phyloP scores from a whole-genome alignment of 345 rosid species.

The Lenwebbia sp. region DNA sequence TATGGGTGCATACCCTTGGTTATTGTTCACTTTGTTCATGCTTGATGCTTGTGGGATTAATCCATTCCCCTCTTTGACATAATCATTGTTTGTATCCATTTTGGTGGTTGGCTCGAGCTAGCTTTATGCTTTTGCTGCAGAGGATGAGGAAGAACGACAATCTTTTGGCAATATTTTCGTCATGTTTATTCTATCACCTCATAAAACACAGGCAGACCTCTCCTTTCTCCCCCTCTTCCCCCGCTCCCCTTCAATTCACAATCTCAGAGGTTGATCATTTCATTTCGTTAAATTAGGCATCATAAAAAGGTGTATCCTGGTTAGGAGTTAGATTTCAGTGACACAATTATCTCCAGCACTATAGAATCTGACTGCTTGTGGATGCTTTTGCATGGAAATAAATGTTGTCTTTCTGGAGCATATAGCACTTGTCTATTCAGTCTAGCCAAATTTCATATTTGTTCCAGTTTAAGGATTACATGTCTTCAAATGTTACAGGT shows the following conservation, averaged over 20 bases:
- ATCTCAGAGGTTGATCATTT: neutral
- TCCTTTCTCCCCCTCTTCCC: neutral
- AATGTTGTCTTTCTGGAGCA: neutral
- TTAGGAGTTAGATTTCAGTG: neutral
- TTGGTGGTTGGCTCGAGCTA: neutral
- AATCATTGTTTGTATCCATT: neutral
- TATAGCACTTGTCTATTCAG: neutral
- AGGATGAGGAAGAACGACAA: neutral
- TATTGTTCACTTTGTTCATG: neutral
- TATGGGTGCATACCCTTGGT: neutral
- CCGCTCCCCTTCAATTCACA: neutral
- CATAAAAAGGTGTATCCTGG: neutral
- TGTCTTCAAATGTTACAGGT: neutral
- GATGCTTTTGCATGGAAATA: neutral
- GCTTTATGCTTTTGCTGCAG: neutral
- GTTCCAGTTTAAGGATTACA: neutral
- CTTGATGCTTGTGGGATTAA: neutral
- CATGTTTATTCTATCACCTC: neutral
- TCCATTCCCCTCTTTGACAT: neutral
- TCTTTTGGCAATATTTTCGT: neutral
- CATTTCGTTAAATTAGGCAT: neutral
- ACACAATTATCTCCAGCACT: neutral
- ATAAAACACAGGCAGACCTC: neutral
- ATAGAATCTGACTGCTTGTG: neutral
- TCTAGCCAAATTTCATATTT: neutral